Conservation (phyloP, 2,329 filamentous ascomycete species). For the Aureobasidium sp. region DNA sequence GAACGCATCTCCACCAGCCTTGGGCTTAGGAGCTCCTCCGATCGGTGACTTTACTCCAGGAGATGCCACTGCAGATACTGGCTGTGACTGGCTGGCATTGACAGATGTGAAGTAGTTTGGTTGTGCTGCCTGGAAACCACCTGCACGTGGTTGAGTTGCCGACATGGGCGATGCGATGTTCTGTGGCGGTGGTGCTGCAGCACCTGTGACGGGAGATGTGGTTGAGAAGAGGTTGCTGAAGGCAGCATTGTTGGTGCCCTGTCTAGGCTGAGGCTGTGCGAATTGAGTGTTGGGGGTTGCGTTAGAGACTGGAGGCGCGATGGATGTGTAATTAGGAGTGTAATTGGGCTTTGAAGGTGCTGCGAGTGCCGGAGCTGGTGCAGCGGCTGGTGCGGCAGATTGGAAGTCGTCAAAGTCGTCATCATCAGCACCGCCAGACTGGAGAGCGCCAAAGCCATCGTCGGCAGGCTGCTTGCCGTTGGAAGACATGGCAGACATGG, state of each 20-base stretch:
- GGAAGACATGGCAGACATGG: conserved; percentile 35
- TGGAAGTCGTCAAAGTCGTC: conserved; percentile 98
- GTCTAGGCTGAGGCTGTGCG: conserved; percentile 75
- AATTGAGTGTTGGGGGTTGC: conserved; percentile 59
- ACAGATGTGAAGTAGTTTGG: conserved; percentile 97
- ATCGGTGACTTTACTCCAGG: conserved; percentile 32
- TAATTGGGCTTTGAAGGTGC: conserved; percentile 30
- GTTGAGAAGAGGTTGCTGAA: conserved; percentile 78
- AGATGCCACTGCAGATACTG: conserved; percentile 32
- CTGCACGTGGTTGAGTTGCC: conserved; percentile 45
- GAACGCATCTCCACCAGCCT: conserved; percentile 73
- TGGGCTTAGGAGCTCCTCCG: conserved; percentile 36
- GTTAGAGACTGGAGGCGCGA: conserved; percentile 42
- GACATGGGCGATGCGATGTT: conserved; percentile 27
- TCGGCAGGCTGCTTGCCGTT: conserved; percentile 40
- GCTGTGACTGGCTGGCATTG: conserved; percentile 33
- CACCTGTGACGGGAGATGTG: conserved; percentile 63
- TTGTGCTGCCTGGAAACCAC: conserved; percentile 65
- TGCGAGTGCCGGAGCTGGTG: conserved; percentile 28
- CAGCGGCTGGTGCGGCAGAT: conserved; percentile 62
- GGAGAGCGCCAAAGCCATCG: conserved; percentile 95
- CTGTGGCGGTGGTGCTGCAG: conserved; percentile 34
- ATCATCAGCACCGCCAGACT: conserved; percentile 63
- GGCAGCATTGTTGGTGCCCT: conserved; percentile 72
- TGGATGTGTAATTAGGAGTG: conserved; percentile 33